Evolutionary conservation across 495 filamentous ascomycete species (phyloP).

Genomic region (Glarea lozoyensis): DNA sequence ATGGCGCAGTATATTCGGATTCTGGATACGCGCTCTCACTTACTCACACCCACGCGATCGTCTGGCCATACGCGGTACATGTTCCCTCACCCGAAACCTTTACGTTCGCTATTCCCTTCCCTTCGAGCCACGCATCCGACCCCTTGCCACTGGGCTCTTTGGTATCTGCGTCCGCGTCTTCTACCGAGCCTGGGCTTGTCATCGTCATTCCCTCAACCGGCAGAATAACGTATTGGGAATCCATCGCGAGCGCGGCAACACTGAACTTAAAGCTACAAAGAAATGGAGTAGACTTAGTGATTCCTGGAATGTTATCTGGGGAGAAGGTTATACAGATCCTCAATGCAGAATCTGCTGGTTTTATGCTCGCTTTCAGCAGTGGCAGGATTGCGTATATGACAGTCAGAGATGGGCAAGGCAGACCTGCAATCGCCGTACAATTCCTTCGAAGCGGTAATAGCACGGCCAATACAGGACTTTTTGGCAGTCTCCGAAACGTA

Average conservation of each 20-base stretch:
- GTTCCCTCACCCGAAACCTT: conserved; percentile 59
- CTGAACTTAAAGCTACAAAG: conserved; percentile 68
- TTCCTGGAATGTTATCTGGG: conserved; percentile 63
- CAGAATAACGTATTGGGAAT: conserved; percentile 90
- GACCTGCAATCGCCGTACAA: conserved; percentile 64
- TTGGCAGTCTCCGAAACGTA: conserved; percentile 67
- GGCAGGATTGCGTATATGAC: conserved; percentile 81
- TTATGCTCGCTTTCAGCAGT: conserved; percentile 71
- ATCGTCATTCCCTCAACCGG: conserved; percentile 75
- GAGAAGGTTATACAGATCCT: conserved; percentile 70
- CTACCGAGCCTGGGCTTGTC: conserved; percentile 72
- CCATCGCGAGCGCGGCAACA: conserved; percentile 71
- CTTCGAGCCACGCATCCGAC: conserved; percentile 52
- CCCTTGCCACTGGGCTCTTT: conserved; percentile 73
- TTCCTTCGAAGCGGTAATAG: conserved; percentile 53
- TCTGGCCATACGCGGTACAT: conserved; percentile 77
- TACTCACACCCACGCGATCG: conserved; percentile 68
- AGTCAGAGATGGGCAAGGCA: conserved; percentile 75
- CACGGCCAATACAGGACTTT: conserved; percentile 45
- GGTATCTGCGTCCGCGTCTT: conserved; percentile 61
- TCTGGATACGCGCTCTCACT: conserved; percentile 69
- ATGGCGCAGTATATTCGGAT: conserved; percentile 56
- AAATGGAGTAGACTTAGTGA: conserved; percentile 63
- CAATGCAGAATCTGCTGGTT: conserved; percentile 73
- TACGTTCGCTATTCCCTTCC: conserved; percentile 64